A percentile compares a stretch with the other conserved stretches of the same genome.
Evolutionary conservation across 2,329 filamentous ascomycete genomes (phyloP).

Genomic region (Apiospora koreana): DNA sequence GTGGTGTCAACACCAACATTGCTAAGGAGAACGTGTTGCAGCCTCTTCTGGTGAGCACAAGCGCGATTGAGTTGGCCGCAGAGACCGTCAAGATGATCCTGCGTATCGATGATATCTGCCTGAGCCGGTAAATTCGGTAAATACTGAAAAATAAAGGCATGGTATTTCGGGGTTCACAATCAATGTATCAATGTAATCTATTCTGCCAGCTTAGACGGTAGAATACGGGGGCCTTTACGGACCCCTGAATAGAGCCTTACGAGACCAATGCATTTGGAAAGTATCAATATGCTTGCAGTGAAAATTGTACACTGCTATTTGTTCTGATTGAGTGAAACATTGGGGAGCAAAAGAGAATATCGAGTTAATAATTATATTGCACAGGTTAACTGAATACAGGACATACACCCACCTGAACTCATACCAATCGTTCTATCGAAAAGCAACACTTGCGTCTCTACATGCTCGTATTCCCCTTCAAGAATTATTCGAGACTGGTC

Average conservation of each 20-base stretch:
- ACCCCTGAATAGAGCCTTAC: not conserved
- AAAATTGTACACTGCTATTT: not conserved
- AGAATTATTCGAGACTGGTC: too few relatives aligned
- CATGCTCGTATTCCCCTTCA: too few relatives aligned
- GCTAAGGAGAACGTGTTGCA: conserved; percentile 96
- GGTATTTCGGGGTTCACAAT: not conserved
- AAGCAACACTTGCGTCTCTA: too few relatives aligned
- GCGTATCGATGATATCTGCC: conserved; percentile 67
- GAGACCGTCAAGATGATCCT: conserved; percentile 97
- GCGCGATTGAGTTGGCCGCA: conserved; percentile 92
- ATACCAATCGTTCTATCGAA: not conserved
- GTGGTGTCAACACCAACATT: conserved; percentile 96
- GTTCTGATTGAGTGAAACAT: not conserved
- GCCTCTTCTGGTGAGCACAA: conserved; percentile 93
- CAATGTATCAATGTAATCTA: conserved; percentile 10
- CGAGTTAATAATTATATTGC: not conserved
- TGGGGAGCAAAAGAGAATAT: not conserved
- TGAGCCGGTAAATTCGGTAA: conserved; percentile 54
- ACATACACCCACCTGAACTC: not conserved
- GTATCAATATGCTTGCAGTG: not conserved
- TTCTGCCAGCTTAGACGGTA: conserved; percentile 4
- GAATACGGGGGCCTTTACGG: not conserved
- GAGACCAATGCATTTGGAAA: not conserved
- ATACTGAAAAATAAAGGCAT: not conserved
- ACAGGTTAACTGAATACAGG: not conserved